phyloP scores from a whole-genome alignment of 1,139 yeast genomes.

The Pichia sp. region DNA sequence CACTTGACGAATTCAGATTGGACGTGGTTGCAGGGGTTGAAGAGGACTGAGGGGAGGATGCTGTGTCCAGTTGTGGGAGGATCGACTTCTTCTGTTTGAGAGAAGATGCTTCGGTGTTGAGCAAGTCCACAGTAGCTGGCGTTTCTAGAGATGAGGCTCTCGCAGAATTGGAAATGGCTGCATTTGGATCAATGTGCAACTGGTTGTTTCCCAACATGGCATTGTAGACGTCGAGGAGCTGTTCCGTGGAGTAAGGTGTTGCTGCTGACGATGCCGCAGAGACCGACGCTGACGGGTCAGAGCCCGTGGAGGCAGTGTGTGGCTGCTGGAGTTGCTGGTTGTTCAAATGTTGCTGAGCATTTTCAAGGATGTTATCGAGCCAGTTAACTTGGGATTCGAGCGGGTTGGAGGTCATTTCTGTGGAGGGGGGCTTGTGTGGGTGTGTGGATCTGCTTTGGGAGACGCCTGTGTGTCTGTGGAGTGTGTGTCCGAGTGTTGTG shows the following conservation, averaged over 20 bases:
- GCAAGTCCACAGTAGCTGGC: slow-evolving; percentile 5
- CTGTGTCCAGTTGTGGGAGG: neutral
- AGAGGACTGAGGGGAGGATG: neutral
- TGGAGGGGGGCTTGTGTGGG: no score
- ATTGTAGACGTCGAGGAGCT: slow-evolving; percentile 5
- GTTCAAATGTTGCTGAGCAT: neutral
- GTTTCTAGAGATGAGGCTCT: slow-evolving; percentile 6
- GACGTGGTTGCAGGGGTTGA: slow-evolving; percentile 1
- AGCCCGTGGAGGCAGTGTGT: no score
- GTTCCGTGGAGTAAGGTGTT: slow-evolving; percentile 1
- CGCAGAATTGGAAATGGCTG: slow-evolving; percentile 8
- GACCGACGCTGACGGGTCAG: no score
- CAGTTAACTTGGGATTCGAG: neutral
- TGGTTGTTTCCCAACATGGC: neutral
- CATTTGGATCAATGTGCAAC: slow-evolving; percentile 3
- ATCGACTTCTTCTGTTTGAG: neutral
- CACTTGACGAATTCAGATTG: neutral
- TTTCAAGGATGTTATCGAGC: slow-evolving; percentile 8
- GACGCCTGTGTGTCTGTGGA: no score
- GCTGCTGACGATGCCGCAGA: no score
- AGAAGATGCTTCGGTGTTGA: neutral
- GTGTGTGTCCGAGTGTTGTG: no score
- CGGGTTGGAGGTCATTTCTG: neutral
- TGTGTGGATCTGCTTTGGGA: no score
- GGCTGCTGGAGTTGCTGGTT: no score